Evolutionary conservation across 768 basidiomycete species (phyloP).

Genomic region (Amanita exitialis): DNA sequence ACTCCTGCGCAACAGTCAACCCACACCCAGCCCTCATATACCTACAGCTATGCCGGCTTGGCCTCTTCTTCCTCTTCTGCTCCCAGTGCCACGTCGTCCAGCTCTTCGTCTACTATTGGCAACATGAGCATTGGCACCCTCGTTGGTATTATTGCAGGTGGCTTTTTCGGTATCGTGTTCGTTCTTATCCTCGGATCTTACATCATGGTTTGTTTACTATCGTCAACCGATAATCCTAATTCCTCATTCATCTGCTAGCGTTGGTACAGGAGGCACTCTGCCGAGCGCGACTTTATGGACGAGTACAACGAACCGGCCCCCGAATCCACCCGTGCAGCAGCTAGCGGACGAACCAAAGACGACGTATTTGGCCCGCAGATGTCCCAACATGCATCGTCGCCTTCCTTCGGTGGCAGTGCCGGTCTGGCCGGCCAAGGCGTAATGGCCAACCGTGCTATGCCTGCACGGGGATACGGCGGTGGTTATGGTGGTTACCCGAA

Average conservation of each 20-base stretch:
- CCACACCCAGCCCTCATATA: background rate
- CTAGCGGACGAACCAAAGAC: slow-evolving; percentile 6
- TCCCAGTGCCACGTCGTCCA: background rate
- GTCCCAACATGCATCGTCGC: slow-evolving; percentile 12
- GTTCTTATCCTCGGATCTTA: slow-evolving; percentile 26
- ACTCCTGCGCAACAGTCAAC: background rate
- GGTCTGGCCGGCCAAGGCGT: slow-evolving; percentile 30
- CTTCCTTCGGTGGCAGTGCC: slow-evolving; percentile 19
- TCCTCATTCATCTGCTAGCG: background rate
- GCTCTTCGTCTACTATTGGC: background rate
- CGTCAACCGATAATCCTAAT: background rate
- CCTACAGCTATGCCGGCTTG: background rate
- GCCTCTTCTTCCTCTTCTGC: background rate
- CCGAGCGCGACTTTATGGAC: slow-evolving; percentile 2
- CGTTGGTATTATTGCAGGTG: slow-evolving; percentile 28
- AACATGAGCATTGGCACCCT: slow-evolving; percentile 30
- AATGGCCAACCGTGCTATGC: slow-evolving; percentile 19
- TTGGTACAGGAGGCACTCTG: background rate
- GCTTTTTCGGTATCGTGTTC: slow-evolving; percentile 25
- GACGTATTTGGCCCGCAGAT: slow-evolving; percentile 8
- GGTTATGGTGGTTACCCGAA: slow-evolving; percentile 6
- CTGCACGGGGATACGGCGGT: slow-evolving; percentile 21
- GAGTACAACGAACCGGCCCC: slow-evolving; percentile 12
- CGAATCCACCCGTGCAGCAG: slow-evolving; percentile 8
- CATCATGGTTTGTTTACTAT: slow-evolving; percentile 21